Base-by-base conservation (phyloP, 495 filamentous ascomycete genomes). In the Aspergillus sclerotiicarbonarius region DNA sequence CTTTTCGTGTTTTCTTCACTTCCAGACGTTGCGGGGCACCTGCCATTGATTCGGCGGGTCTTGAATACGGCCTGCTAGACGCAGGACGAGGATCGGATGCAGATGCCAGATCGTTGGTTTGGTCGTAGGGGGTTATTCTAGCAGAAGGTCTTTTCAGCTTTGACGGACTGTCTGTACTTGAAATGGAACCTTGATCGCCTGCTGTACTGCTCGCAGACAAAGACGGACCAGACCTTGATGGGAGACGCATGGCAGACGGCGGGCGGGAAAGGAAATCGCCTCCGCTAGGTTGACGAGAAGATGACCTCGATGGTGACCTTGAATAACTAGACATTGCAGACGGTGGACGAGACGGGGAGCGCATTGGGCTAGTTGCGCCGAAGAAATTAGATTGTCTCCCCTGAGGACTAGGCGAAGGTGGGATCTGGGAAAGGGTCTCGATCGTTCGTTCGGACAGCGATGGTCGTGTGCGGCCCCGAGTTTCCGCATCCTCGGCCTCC, bases 401-500 rank as follows among this genome's bases (percentile, higher is more conserved):
- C 9, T 68, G 66, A n/a, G 81, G 72, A 2, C 77, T 81, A 8
- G 87, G 87, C 16, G 87, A 88, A 2, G 85, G 78, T 3, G 87
- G 83, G 19, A 90, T 78, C 47, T 80, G 76, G 30, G 87, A 76
- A 12, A 90, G 69, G 0, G 84, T 88, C 59, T 88, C 86, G 33
- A 88, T 83, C 10, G 87, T 88, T 41, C 87, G 74, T 50, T 90
- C 87, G 13, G 85, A 87, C 20, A 90, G 69, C 1, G 87, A 90
- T 20, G 84, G 82, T 29, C 67, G 59, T 33, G 52, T 39, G 63
- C 75, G 68, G 43, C 73, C 68, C 44, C 77, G 72, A 21, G 52
- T 29, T 48, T 77, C 73, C 19, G 45, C 21, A 37, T 67, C 65
- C 7, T 55, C 54, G 29, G 45, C 44, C 25, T 66, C 61, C n/a